Base-by-base conservation (phyloP, 1,284 basidiomycete genomes). In the Mycena sp. region DNA sequence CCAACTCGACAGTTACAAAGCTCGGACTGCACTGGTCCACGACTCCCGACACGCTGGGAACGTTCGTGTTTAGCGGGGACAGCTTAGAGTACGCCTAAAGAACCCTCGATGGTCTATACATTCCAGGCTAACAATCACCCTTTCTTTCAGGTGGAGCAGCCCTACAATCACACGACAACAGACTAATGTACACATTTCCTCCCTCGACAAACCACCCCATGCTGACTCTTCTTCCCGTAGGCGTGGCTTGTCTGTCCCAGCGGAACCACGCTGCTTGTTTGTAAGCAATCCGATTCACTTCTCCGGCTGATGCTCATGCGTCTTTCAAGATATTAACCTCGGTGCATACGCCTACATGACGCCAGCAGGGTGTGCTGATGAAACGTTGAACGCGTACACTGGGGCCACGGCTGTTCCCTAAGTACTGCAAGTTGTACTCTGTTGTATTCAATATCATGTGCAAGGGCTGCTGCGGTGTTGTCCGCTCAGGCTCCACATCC, bases 331-430 rank as follows among this genome's bases (percentile, higher is more conserved):
- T 69, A 73, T 88, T 64, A 88, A 89, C 73, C 80, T 89, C 23
- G 87, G 87, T 14, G 69, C 81, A 12, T 89, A 88, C 69, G 75
- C 70, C 38, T 88, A 87, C 73, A 74, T 80, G 73, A 88, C 87
- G 1, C 87, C 87, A 3, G 78, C 85, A 57, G 85, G 85, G 19
- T 87, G 84, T 69, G 84, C 85, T 6, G 87, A 88, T 71, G 79
- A 87, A 76, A 88, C 87, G 0, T 84, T 89, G 63, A 85, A 88
- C 70, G 86, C 83, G 12, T 89, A 88, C 73, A 88, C 86, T 5
- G 87, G 85, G 19, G 65, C 76, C 6, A 78, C 78, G 21, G 71
- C 74, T 7, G 64, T 66, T 16, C 67, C 60, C 11, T 65, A 38
- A 38, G 7, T 7, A 35, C 32, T 35, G 7, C 32, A 35, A 35